Evolutionary conservation across 2,329 filamentous ascomycete species (phyloP), one percentile per base, ranked within the genome.

Genomic region (Hypoxylon sp.): DNA sequence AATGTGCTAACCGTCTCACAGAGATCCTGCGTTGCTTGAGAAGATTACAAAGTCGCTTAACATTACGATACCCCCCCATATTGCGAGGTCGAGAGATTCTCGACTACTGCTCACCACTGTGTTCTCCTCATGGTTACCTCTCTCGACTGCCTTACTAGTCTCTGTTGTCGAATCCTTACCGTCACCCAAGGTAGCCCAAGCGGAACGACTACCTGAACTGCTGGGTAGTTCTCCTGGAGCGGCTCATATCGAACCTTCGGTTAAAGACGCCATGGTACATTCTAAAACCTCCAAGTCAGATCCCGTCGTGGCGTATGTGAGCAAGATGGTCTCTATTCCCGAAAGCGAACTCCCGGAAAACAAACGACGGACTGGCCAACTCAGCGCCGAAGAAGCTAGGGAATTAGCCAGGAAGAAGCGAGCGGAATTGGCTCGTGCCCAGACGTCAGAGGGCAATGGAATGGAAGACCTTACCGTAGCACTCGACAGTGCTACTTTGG

Each of bases 271-370:
- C 4, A 94, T 98, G 88, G 77, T 90, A 1, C 81, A 87, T 0
- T 97, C 96, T 71, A 90, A 90, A 69, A 85, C 85, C 3, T 82
- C 81, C 0, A 81, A 84, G 33, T 81, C 87, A 0, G 89, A 90
- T 55, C 93, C 94, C 0, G 87, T 96, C 0, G 91, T 99, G 1
- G 94, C 91, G 7, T 99, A 97, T 65, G 91, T 99, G 59, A 98
- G 94, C 77, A 99, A 99, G 74, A 97, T 99, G 92, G 91, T 98
- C 1, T 95, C 95, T 0, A 83, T 99, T 10, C 94, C 92, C 0
- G 91, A 96, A 70, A 97, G 91, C 74, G 94, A 99, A 68, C 79
- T 99, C 4, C 90, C 91, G 0, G 86, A 94, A 48, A 97, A 97
- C 73, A 96, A 89, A 74, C 83, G 91, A 41, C 83, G 86, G 13